Evolutionary conservation across 2,329 filamentous ascomycete genomes (phyloP), one percentile per base, ranked within the genome.

Genomic region (Pseudogymnoascus sp.): DNA sequence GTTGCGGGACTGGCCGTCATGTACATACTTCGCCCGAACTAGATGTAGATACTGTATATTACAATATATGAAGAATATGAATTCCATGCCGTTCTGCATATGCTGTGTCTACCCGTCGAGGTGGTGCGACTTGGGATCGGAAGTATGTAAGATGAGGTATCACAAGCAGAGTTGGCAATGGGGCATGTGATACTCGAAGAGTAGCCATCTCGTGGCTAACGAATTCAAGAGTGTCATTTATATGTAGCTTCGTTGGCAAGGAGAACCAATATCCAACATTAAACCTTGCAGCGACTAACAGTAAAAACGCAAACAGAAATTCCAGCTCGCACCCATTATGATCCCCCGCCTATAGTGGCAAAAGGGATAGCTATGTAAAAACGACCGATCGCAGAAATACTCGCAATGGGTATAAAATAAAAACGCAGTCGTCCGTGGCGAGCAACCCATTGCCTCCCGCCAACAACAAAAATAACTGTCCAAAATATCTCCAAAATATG

Each of bases 1-100:
- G 68, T 89, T 14, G 83, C 82, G 62, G 83, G 81, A 37, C 75
- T 73, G 25, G 67, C 73, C 45, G 69, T 69, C 63, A 68, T 69
- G 67, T 45, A 72, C 48, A 63, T 75, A 31, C 31, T 73, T 36
- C 71, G 72, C 57, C 68, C 43, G 8, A 61, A 61, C 23, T 61
- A 61, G 60, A 61, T 61, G 36, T 61, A 61, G 60, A 61, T 61
- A 61, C 28, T 57, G 51, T 57, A 57, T 57, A 57, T 57, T 57
- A 57, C 28, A 57, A 57, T 57, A 57, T 57, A 57, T 57, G 51
- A 57, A 57, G 51, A 57, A 57, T 57, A 57, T 57, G 51, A 57
- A 57, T 57, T 57, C 51, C 51, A 57, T 57, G 28, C 51, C 51
- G 51, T 21, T 57, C 51, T 57, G 51, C 51, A 57, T 57, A 57